Conservation (phyloP, 179 eudicot species). For the Carnegiea gigantea region DNA sequence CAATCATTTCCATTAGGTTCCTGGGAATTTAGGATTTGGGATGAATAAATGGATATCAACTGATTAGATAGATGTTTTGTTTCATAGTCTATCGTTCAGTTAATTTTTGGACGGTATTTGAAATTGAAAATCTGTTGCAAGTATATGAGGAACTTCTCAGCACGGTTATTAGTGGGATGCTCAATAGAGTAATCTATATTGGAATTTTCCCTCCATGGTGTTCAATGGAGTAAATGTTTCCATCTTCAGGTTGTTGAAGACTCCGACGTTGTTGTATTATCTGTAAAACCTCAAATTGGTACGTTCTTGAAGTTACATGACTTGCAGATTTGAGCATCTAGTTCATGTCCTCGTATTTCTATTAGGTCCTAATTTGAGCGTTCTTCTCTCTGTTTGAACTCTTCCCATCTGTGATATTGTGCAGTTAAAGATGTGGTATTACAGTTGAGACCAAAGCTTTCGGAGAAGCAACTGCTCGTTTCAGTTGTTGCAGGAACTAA, state of each 20-base stretch:
- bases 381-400: not conserved
- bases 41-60: not conserved
- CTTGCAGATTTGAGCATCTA: not conserved
- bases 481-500: constrained; percentile 94
- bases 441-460: constrained; percentile 65
- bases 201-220: not conserved
- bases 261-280: constrained; percentile 74
- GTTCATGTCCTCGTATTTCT: not conserved
- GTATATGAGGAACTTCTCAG: not conserved
- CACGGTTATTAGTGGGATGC: not conserved
- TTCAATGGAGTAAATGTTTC: not conserved
- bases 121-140: not conserved
- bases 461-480: constrained; percentile 79
- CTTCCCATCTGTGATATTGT: constrained; percentile 8
- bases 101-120: not conserved
- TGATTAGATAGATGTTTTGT: not conserved
- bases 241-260: constrained; percentile 74
- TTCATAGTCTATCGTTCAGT: too few relatives aligned
- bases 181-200: too few relatives aligned
- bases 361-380: not conserved
- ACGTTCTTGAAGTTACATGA: constrained; percentile 16
- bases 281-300: constrained; percentile 96
- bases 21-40: not conserved
- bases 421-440: constrained; percentile 72
- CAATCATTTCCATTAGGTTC: not conserved